Evolutionary conservation across 306 rosid genomes (phyloP).

Genomic region (Acmispon strigosus): DNA sequence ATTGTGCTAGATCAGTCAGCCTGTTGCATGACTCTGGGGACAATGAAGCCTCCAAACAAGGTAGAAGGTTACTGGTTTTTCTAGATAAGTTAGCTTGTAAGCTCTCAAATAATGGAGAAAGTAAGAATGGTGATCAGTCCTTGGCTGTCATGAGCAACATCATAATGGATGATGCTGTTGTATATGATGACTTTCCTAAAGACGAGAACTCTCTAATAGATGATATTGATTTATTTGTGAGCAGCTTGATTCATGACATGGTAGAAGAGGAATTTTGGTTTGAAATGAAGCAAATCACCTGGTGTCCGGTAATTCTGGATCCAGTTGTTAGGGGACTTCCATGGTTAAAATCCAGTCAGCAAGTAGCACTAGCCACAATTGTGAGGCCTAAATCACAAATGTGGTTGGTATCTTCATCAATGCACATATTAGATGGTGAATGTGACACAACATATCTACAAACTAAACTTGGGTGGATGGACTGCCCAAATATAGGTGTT

Average conservation of each 20-base stretch:
- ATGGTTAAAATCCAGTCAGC: constrained; percentile 59
- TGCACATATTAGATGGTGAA: constrained; percentile 76
- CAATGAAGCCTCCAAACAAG: constrained; percentile 46
- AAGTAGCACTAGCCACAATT: constrained; percentile 52
- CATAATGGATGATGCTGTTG: constrained; percentile 22
- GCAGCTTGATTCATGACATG: constrained; percentile 42
- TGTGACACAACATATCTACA: constrained; percentile 50
- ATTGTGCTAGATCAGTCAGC: constrained; percentile 86
- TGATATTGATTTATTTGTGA: constrained; percentile 38
- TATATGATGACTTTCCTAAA: constrained; percentile 27
- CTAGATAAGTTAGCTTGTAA: constrained; percentile 52
- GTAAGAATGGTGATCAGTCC: constrained; percentile 35
- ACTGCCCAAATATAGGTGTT: constrained; percentile 43
- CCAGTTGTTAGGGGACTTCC: constrained; percentile 78
- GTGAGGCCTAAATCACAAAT: constrained; percentile 89
- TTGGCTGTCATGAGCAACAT: constrained; percentile 16
- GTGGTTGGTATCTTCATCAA: constrained; percentile 85
- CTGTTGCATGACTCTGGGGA: constrained; percentile 53
- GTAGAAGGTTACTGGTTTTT: constrained; percentile 49
- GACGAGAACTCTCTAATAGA: constrained; percentile 29
- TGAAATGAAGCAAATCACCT: constrained; percentile 66
- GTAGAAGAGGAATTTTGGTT: constrained; percentile 88
- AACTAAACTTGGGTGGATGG: constrained; percentile 78
- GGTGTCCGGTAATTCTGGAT: constrained; percentile 82
- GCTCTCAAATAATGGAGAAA: constrained; percentile 47